A percentile compares a stretch with the other conserved stretches of the same genome.
These are phyloP conservation scores for Potentilla sterilis DNA, from an alignment of 306 rosid genomes.

Conservation along the genomic window DNA sequence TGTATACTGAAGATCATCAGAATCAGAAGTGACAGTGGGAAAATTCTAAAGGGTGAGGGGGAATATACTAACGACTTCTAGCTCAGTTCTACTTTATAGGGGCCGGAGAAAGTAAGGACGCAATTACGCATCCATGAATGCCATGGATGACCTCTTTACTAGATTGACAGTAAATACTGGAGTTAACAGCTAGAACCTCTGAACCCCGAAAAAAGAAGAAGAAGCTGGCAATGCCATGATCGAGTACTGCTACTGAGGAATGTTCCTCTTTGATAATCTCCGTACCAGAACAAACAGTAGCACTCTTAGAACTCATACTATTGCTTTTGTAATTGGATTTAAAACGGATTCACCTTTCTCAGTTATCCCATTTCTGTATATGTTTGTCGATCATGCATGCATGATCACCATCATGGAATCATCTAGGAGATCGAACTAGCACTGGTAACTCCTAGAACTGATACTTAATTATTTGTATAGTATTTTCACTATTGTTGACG, in stretches of 20 bases:
- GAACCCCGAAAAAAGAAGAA: neutral
- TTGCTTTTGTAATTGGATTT: neutral
- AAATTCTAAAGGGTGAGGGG: neutral
- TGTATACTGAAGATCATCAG: neutral
- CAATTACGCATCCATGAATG: neutral
- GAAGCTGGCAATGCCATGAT: neutral
- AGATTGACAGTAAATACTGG: neutral
- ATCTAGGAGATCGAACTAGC: neutral
- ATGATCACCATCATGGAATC: neutral
- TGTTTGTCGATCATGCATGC: neutral
- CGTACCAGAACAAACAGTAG: neutral
- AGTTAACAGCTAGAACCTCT: neutral
- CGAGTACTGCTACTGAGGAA: neutral
- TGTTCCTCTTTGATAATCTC: neutral
- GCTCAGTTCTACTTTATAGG: neutral
- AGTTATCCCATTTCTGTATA: neutral
- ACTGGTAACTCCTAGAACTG: too few species aligned
- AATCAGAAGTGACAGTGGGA: neutral
- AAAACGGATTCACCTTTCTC: neutral
- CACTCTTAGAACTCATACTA: neutral
- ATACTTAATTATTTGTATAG: neutral
- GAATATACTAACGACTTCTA: neutral
- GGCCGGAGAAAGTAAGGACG: neutral
- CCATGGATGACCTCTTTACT: neutral
- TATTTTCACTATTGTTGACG: neutral